A percentile compares a stretch with the other conserved stretches of the same genome.
Evolutionary conservation across 192 early-diverging fungal species (phyloP).

Genomic region (Podila verticillata): DNA sequence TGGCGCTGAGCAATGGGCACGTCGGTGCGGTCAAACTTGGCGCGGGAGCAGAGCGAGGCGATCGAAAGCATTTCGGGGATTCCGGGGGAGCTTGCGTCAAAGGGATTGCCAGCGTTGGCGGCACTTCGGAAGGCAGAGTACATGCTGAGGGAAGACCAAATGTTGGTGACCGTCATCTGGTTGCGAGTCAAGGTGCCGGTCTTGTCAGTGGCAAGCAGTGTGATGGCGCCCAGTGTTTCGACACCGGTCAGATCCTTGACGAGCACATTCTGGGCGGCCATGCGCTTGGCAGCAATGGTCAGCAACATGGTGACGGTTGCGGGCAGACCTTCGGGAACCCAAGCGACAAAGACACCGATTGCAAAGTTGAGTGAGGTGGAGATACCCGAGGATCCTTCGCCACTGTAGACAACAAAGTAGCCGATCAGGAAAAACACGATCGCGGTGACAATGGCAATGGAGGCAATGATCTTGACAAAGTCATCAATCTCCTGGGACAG

Average conservation of each 20-base stretch:
- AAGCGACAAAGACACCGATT: conserved; percentile 88
- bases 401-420: conserved; percentile 58
- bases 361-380: conserved; percentile 86
- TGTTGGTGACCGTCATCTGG: conserved; percentile 94
- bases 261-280: conserved; percentile 87
- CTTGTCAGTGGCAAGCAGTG: conserved; percentile 96
- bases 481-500: conserved; percentile 78
- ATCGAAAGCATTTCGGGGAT: conserved; percentile 81
- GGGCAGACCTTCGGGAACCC: conserved; percentile 94
- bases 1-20: conserved; percentile 82
- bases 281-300: conserved; percentile 95
- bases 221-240: conserved; percentile 97
- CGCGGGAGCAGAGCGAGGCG: conserved; percentile 83
- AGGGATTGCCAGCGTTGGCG: conserved; percentile 47
- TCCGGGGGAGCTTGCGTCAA: conserved; percentile 64
- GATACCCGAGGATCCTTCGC: conserved; percentile 55
- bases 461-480: conserved; percentile 90
- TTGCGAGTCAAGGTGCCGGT: conserved; percentile 96
- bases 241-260: conserved; percentile 97
- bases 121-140: conserved; percentile 62
- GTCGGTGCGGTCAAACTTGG: conserved; percentile 90
- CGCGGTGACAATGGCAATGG: conserved; percentile 76
- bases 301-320: conserved; percentile 94
- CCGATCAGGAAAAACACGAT: conserved; percentile 87
- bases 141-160: conserved; percentile 83